These are phyloP conservation scores for Verticillium zaregamsianum DNA, from an alignment of 2,329 filamentous ascomycete species.

Conservation along the genomic window DNA sequence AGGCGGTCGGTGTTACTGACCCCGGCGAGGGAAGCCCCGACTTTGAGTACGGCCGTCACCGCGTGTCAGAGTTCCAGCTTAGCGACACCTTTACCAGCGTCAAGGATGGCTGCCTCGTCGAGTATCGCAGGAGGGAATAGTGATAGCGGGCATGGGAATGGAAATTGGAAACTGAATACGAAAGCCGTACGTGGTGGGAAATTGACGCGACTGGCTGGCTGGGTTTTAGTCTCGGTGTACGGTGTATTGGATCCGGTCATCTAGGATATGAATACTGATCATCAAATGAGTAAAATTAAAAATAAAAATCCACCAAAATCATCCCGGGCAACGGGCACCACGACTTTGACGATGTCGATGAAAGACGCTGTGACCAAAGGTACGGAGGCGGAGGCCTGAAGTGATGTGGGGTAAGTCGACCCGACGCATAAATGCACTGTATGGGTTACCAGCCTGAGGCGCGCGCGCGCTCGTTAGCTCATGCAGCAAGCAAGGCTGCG, in stretches of 20 bases:
- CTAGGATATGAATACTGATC: background rate
- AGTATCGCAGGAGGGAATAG: conserved; percentile 43
- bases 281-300: background rate
- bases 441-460: background rate
- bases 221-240: background rate
- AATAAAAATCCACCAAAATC: too few relatives aligned
- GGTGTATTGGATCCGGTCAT: background rate
- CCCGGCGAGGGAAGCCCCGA: conserved; percentile 47
- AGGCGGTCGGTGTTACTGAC: conserved; percentile 42
- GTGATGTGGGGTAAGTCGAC: too few relatives aligned
- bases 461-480: too few relatives aligned
- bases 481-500: background rate
- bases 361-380: too few relatives aligned
- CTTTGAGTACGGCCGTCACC: conserved; percentile 51
- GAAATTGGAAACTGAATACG: background rate
- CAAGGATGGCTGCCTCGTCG: conserved; percentile 67
- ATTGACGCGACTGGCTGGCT: background rate
- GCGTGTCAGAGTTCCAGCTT: conserved; percentile 61
- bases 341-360: too few relatives aligned
- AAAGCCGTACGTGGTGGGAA: background rate
- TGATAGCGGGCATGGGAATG: conserved; percentile 1
- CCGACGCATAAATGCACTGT: background rate
- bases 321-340: too few relatives aligned
- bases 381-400: too few relatives aligned
- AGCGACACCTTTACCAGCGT: conserved; percentile 69